Conservation (phyloP, 2,329 filamentous ascomycete genomes). For the Davidsoniella australis region DNA sequence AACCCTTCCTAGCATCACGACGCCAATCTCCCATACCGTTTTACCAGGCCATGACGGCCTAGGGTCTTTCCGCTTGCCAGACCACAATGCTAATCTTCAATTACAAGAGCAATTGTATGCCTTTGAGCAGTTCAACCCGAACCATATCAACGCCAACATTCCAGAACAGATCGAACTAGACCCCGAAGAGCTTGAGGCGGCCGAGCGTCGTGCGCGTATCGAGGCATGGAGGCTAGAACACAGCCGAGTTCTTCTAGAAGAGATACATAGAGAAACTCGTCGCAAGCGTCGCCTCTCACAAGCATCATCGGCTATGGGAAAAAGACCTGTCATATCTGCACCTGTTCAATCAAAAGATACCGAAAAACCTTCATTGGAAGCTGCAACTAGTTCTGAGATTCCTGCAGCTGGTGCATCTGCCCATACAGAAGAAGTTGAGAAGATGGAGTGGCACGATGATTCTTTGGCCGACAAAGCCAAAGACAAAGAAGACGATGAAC, state of each 20-base stretch:
- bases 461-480: slow-evolving; percentile 38
- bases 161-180: slow-evolving; percentile 29
- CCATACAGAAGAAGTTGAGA: slow-evolving; percentile 8
- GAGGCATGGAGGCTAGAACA: slow-evolving; percentile 88
- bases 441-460: slow-evolving; percentile 15
- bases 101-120: slow-evolving; percentile 77
- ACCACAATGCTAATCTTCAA: slow-evolving; percentile 32
- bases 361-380: neutral
- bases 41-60: slow-evolving; percentile 87
- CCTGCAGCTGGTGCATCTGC: neutral
- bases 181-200: slow-evolving; percentile 40
- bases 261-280: slow-evolving; percentile 73
- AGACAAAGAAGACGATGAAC: slow-evolving; percentile 25
- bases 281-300: slow-evolving; percentile 45
- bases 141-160: slow-evolving; percentile 29
- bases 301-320: slow-evolving; percentile 23
- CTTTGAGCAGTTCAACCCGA: slow-evolving; percentile 72
- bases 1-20: slow-evolving; percentile 28
- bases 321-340: neutral
- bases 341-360: slow-evolving; percentile 9
- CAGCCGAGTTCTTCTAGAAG: slow-evolving; percentile 66
- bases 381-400: neutral
- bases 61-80: slow-evolving; percentile 60
- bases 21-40: slow-evolving; percentile 41
- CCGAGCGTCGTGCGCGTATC: slow-evolving; percentile 66